Base-by-base conservation (phyloP, 2,329 filamentous ascomycete species). In the Colletotrichum karsti region DNA sequence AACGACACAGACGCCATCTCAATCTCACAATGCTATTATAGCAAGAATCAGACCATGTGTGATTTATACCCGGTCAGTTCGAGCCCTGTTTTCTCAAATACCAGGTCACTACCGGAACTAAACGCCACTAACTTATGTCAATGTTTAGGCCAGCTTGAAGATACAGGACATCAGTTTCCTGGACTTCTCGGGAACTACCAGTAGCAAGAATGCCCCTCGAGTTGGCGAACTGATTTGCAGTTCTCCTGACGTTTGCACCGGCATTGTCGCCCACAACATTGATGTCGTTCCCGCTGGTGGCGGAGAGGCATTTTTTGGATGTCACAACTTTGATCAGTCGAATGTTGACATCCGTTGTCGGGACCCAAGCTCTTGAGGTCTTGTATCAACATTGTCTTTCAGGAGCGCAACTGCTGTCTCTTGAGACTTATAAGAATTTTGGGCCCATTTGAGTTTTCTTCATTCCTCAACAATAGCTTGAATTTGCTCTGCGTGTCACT, bases 191-290 rank as follows among this genome's bases (percentile, higher is more conserved):
- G 56, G 57, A 4, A 50, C 57, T 3, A 57, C 63, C 15, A 48
- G 46, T n/a, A 56, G 50, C 18, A 41, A 53, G 22, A 37, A 62
- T 9, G 57, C 50, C 22, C 63, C 63, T 1, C 26, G 42, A 6
- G 63, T 62, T 2, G 63, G 63, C 2, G 33, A 48, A 7, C 48
- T 67, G 15, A 56, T 67, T 13, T 67, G 63, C 51, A 62, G 63
- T 22, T 48, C 39, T 2, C 48, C 48, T 6, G 13, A 62, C 41
- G 41, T 55, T 6, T 67, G 63, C 63, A 55, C 28, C 10, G 51
- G 51, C 12, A 62, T 67, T 7, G 41, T 20, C 12, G 63, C 57
- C 5, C 50, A 57, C 5, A 57, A 67, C 26, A 50, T 67, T 4
- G 56, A 37, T 33, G 30, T 67, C 13, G 30, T 35, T 7, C 63